Conservation (phyloP, 805 yeast species). For the Sugiyamaella boreocaroliniensis region DNA sequence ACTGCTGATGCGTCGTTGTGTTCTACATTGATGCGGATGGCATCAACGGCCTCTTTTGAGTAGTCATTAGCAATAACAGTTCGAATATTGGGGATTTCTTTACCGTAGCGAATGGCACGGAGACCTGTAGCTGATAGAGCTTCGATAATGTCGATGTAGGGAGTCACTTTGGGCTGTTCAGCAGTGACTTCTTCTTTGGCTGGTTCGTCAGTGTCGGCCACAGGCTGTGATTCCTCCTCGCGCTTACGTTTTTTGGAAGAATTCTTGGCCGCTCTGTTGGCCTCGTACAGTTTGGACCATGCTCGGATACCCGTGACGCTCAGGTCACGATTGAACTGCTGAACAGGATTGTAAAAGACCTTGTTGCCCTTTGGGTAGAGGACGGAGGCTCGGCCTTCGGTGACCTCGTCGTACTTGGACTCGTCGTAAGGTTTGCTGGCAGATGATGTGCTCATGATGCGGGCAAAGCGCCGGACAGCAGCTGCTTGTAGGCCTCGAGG, state of each 20-base stretch:
- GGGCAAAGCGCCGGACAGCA: not conserved
- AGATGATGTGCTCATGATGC: not conserved
- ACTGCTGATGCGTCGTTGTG: slow-evolving; percentile 53
- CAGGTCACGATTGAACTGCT: slow-evolving; percentile 91
- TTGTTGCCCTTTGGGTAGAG: slow-evolving; percentile 72
- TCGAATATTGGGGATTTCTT: slow-evolving; percentile 74
- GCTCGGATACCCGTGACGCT: slow-evolving; percentile 81
- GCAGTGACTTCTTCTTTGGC: slow-evolving; percentile 12
- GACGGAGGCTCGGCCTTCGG: slow-evolving; percentile 81
- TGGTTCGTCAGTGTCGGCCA: not conserved
- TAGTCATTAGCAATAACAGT: slow-evolving; percentile 85
- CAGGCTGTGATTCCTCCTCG: not conserved
- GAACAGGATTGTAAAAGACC: slow-evolving; percentile 94
- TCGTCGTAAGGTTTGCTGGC: slow-evolving; percentile 4
- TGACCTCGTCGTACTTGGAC: slow-evolving; percentile 21
- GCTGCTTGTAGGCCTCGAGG: not conserved
- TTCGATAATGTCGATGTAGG: slow-evolving; percentile 68
- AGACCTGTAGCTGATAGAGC: slow-evolving; percentile 94
- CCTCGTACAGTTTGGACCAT: slow-evolving; percentile 60
- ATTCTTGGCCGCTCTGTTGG: slow-evolving; percentile 23
- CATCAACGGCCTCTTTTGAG: slow-evolving; percentile 73
- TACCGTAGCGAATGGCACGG: slow-evolving; percentile 87
- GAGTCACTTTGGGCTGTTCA: slow-evolving; percentile 20
- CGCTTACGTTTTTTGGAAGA: not conserved
- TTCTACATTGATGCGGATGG: slow-evolving; percentile 65